Conservation (phyloP, 306 rosid species). For the Hippophae rhamnoides region DNA sequence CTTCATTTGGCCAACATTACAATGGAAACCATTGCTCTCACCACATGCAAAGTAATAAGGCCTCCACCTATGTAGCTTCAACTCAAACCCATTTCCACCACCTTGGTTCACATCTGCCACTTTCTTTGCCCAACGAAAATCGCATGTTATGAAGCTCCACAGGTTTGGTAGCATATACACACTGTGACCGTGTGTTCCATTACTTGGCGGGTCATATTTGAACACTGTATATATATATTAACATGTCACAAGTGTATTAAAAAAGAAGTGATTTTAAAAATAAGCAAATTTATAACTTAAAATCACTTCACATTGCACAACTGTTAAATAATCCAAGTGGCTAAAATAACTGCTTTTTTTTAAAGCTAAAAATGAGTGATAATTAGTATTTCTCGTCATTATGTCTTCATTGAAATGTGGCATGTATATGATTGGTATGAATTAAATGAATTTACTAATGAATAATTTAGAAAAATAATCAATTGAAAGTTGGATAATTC, state of each 20-base stretch:
- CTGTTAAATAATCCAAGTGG: too few relatives aligned
- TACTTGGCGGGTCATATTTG: constrained; percentile 47
- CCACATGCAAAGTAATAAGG: constrained; percentile 46
- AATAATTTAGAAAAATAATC: too few relatives aligned
- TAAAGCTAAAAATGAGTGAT: too few relatives aligned
- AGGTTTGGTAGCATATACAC: constrained; percentile 34
- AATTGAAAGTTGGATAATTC: too few relatives aligned
- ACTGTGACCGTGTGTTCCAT: constrained; percentile 26
- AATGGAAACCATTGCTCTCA: constrained; percentile 46
- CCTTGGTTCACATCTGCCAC: constrained; percentile 37
- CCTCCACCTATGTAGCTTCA: constrained; percentile 33
- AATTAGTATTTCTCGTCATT: neutral
- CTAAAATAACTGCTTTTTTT: too few relatives aligned
- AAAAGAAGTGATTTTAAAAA: neutral
- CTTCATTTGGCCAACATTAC: constrained; percentile 56
- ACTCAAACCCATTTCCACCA: constrained; percentile 39
- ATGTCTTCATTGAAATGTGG: too few relatives aligned
- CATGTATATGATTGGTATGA: too few relatives aligned
- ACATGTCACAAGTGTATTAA: neutral
- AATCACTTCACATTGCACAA: too few relatives aligned
- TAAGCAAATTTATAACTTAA: neutral
- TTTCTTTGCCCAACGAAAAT: constrained; percentile 27
- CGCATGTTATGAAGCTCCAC: constrained; percentile 38
- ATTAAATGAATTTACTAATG: too few relatives aligned
- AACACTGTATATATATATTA: constrained; percentile 28